Percentiles rank a stretch among this genome's conserved stretches.
Conservation (phyloP, 169 alveolate species). For the Miamiensis avidus region DNA sequence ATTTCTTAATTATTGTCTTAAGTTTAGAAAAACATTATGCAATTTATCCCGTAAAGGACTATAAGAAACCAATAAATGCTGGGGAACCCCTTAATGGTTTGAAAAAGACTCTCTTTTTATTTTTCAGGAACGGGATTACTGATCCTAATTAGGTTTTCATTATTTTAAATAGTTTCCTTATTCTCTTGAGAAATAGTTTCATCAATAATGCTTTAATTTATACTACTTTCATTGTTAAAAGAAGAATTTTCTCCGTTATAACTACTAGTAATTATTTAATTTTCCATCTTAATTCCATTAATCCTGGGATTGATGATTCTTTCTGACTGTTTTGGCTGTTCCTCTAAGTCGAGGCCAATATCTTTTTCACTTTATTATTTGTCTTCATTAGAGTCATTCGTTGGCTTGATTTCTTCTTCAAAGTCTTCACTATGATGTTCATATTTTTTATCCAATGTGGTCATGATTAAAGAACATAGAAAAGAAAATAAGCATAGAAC, state of each 20-base stretch:
- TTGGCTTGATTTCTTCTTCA: too few relatives aligned
- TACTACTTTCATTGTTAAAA: not conserved
- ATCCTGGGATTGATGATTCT: not conserved
- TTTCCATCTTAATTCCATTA: too few relatives aligned
- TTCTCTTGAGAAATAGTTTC: not conserved
- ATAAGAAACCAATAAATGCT: not conserved
- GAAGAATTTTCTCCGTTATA: not conserved
- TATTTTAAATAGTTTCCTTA: not conserved
- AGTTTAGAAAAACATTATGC: not conserved
- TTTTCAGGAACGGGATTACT: not conserved
- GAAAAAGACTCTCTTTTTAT: not conserved
- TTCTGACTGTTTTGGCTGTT: not conserved
- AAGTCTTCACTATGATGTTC: not conserved
- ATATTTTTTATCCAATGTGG: not conserved
- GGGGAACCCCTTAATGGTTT: not conserved
- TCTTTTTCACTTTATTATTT: too few relatives aligned
- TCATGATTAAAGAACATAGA: not conserved
- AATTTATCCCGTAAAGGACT: not conserved
- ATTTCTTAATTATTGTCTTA: not conserved
- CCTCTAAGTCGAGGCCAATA: too few relatives aligned
- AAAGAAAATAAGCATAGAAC: not conserved
- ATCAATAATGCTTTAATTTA: not conserved
- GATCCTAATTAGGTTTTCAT: not conserved
- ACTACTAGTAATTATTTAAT: too few relatives aligned
- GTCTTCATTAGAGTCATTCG: too few relatives aligned